Evolutionary conservation across 306 rosid species (phyloP), one percentile per base, ranked within the genome.

Genomic region (Alnus glutinosa): DNA sequence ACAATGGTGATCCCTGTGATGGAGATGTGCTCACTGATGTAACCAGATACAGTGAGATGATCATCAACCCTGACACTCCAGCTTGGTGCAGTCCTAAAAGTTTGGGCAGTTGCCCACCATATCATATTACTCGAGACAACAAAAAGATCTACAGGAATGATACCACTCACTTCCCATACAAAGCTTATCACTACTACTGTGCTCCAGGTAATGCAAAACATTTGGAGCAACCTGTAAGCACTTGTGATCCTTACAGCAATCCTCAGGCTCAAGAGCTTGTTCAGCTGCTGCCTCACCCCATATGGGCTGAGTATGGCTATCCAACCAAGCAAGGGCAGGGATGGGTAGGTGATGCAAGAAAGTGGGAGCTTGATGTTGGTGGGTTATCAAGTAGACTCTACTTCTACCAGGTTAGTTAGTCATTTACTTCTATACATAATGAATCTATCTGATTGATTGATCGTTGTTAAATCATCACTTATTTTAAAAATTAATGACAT

Each of bases 341-440:
- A 10, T 93, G 98, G 98, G 76, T 91, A 75, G 92, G 94, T 1
- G 93, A 91, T 83, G 79, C 90, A 13, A 88, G 92, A 73, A 89
- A 90, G 34, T 91, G 98, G 97, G 92, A 91, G 55, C 98, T 93
- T 77, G 93, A 93, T 86, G 97, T 88, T 83, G 98, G 98, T 47
- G 90, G 83, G 1, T 70, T 93, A 23, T 87, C 98, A 2, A 84
- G 87, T 47, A 85, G 90, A 44, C 92, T 93, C 64, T 85, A 87
- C 86, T 91, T 85, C 69, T 93, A 91, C 82, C 98, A 93, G 96
- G 94, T 71, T 7, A 79, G 54, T 36, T 10, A 37, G 10, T 50
- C 4, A 34, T 47, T 62, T 48, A 34, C 23, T 42, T 3, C 28
- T 16, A 52, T 37, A 48, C 23, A 9, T 67, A 42, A 46, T 36